Conservation (phyloP, 306 rosid genomes). For the Quercus ilex region DNA sequence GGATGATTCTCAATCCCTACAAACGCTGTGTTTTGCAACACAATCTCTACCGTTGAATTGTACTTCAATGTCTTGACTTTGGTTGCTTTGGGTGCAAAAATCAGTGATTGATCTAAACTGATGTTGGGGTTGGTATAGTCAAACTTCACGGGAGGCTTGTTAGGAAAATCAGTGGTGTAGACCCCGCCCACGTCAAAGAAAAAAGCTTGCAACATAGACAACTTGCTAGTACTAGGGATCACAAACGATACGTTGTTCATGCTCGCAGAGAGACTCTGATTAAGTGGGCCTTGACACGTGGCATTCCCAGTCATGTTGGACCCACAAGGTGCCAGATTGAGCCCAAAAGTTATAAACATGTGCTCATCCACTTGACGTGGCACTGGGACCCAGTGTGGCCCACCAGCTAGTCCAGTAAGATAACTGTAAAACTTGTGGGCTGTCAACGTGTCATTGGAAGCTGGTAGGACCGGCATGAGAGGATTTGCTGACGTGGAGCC, state of each 20-base stretch:
- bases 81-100: constrained; percentile 44
- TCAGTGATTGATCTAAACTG: neutral
- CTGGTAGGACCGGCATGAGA: constrained; percentile 46
- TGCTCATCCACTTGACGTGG: constrained; percentile 48
- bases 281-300: constrained; percentile 27
- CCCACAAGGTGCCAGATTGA: constrained; percentile 26
- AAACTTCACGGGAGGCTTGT: constrained; percentile 34
- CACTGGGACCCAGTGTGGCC: constrained; percentile 54
- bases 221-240: constrained; percentile 19
- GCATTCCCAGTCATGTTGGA: neutral
- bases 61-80: constrained; percentile 45
- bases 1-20: constrained; percentile 19
- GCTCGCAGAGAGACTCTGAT: constrained; percentile 33
- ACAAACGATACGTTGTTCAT: constrained; percentile 44
- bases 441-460: constrained; percentile 31
- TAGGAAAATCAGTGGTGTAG: constrained; percentile 47
- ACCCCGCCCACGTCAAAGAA: constrained; percentile 30
- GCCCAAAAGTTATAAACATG: constrained; percentile 53
- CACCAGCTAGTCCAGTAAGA: constrained; percentile 30
- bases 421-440: constrained; percentile 51
- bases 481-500: constrained; percentile 22
- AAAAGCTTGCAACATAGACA: constrained; percentile 56
- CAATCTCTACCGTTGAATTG: constrained; percentile 59
- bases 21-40: constrained; percentile 52
- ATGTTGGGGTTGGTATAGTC: constrained; percentile 33